Evolutionary conservation across 1,139 yeast genomes (phyloP), one percentile per base, ranked within the genome.

Genomic region (Candida tunisiensis): DNA sequence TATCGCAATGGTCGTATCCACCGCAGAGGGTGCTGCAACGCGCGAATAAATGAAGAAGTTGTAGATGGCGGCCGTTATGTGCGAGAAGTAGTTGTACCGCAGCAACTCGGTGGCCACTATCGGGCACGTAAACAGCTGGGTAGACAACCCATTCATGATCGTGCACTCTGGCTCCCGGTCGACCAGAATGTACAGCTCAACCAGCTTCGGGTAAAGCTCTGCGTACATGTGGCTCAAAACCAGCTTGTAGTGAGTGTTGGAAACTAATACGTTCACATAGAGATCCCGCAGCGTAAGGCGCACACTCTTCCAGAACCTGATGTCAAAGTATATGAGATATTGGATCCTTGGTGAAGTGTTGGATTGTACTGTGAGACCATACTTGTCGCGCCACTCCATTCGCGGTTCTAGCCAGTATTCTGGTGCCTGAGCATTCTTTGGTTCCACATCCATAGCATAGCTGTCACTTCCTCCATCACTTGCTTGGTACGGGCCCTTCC

Each of bases 41-140:
- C 59, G 56, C 28, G 74, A 68, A 10, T 59, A 55, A 13, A 92
- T 67, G 31, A 78, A 56, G 45, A 73, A 69, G 8, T 74, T 69
- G 44, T 67, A 69, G 11, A 80, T 65, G 8, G 77, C 62, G 1
- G 85, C 73, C 34, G 78, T 55, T 28, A 80, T 65, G 31, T 74
- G 60, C 10, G 78, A 60, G 16, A 79, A 49, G 34, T 77, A 83
- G 16, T 85, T 88, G 43, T 72, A 80, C 25, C 60, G 55, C 3
- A 74, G 64, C 14, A 82, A 69, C 26, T 71, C 56, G 1, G 85
- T 65, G 2, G 94, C 79, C 37, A 75, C 74, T 1, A 74, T 58
- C 0, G 93, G 88, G 27, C 91, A 74, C 2, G 93, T 82, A 45
- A 83, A 83, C 8, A 85, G 55, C 46, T 88, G 95, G 1, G 93